Evolutionary conservation across 768 basidiomycete genomes (phyloP), one percentile per base, ranked within the genome.

Genomic region (Russula virescens): DNA sequence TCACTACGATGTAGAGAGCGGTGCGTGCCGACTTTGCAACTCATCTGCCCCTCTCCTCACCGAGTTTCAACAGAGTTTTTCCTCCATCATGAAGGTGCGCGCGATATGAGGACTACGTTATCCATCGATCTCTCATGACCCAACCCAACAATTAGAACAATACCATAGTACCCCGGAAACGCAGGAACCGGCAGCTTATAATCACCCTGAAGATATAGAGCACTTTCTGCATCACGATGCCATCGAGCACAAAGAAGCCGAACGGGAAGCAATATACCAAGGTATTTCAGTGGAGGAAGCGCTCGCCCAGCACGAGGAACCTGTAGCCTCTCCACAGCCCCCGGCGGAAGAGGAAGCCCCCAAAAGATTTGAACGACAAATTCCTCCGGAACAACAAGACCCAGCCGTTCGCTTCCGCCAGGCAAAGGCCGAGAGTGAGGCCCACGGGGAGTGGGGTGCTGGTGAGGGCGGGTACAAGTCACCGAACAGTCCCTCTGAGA

Each of bases 131-230:
- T 13, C 23, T 50, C 60, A 51, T 31, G 61, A 62, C 34, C 19
- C 25, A 45, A 28, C 66, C n/a, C 28, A 35, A 11, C 16, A 25
- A 21, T 16, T 69, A 92, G 91, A 98, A 76, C 76, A 91, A 75
- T 97, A 81, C 79, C 97, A 99, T 75, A 88, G 86, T 31, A 98
- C 96, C 40, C 95, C 94, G 0, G 97, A 98, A 72, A 98, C 96
- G 0, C 97, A 98, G 74, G 94, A 94, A 0, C 95, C 98, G 71
- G 92, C 93, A 68, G 82, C 94, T 0, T 99, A 98, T 75, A 88
- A 71, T 63, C 97, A 99, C 73, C 89, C 94, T 0, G 97, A 98
- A 74, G 93, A 94, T 73, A 60, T 88, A 50, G 94, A 95, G 69
- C 96, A 99, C 71, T 98, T 98, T 71, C 80, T 85, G 28, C 85